Percentiles rank a stretch among this genome's conserved stretches.
phyloP scores from a whole-genome alignment of 108 stramenopile species.

The Stephanodiscus minutulus region DNA sequence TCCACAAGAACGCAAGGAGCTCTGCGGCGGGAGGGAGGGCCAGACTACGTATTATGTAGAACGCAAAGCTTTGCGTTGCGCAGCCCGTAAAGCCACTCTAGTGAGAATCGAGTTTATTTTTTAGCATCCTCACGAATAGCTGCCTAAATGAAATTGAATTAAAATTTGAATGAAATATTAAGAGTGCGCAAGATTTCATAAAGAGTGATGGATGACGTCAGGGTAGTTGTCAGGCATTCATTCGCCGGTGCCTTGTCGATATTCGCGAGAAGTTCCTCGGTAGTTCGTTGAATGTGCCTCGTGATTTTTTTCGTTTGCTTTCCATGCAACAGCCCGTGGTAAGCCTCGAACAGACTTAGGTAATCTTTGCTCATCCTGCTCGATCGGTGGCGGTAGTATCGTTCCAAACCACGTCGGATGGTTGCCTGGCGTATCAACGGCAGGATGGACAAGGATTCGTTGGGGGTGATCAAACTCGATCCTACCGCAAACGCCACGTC shows the following conservation, averaged over 20 bases:
- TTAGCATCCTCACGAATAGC: no score
- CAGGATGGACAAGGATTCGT: constrained; percentile 19
- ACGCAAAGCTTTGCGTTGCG: no score
- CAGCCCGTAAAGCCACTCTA: no score
- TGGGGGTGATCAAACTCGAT: constrained; percentile 12
- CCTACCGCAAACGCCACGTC: constrained; percentile 30
- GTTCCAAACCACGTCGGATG: constrained; percentile 11
- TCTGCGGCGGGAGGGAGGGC: no score
- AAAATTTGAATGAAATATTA: constrained; percentile 10
- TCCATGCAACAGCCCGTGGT: constrained; percentile 17
- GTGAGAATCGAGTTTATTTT: no score
- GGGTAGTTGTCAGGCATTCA: background rate
- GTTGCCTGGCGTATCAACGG: constrained; percentile 33
- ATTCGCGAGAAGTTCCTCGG: constrained; percentile 17
- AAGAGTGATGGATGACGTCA: constrained; percentile 13
- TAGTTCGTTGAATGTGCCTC: constrained; percentile 10
- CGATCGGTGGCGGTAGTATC: background rate
- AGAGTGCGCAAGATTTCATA: constrained; percentile 37
- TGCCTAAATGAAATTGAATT: background rate
- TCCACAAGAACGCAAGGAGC: no score
- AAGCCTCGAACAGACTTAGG: constrained; percentile 18
- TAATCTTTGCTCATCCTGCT: background rate
- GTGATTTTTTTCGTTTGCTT: constrained; percentile 30
- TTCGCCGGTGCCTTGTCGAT: constrained; percentile 2
- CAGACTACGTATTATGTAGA: no score